Base-by-base conservation (phyloP, 768 basidiomycete species). In the Dacryopinax spathularia region DNA sequence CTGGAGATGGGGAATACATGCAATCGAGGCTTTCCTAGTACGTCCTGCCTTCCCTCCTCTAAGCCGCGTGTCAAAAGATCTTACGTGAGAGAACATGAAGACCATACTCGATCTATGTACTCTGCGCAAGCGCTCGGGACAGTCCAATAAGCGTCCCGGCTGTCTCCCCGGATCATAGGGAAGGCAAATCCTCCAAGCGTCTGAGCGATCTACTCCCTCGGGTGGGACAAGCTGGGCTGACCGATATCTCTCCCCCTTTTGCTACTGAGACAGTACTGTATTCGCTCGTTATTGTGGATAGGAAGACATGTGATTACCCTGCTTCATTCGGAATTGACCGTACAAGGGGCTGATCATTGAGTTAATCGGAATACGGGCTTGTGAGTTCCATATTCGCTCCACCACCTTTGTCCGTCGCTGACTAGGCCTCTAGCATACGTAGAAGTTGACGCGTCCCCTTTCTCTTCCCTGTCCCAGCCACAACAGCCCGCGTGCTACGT, bases 341-440 rank as follows among this genome's bases (percentile, higher is more conserved):
- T 98, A 98, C 68, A 88, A 98, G 72, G 96, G 96, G 20, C 84
- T 99, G 59, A 80, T 97, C 34, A 95, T 97, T 70, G 96, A 99
- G 73, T 76, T 91, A 34, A 78, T 96, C 56, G 89, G 91, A 0
- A 86, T 99, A 65, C 88, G 82, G 73, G 91, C 95, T 70, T 88
- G 94, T 91, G 69, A 65, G 86, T 74, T 35, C 0, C 43, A 33
- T 29, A 63, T 31, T 29, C 60, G 35, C 34, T 34, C 10, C 1
- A 7, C n/a, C 16, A 20, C n/a, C 31, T 0, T 41, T n/a, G 13
- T 31, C 63, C 60, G n/a, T 34, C 39, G 12, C 31, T 25, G n/a
- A 39, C n/a, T 16, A 60, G 41, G 25, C 27, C n/a, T 48, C 1
- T 63, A 77, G 77, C 75, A 1, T 74, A 77, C 65, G 73, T 78